phyloP scores from a whole-genome alignment of 2,329 filamentous ascomycete species.

The Pseudophaeomoniella oleicola region DNA sequence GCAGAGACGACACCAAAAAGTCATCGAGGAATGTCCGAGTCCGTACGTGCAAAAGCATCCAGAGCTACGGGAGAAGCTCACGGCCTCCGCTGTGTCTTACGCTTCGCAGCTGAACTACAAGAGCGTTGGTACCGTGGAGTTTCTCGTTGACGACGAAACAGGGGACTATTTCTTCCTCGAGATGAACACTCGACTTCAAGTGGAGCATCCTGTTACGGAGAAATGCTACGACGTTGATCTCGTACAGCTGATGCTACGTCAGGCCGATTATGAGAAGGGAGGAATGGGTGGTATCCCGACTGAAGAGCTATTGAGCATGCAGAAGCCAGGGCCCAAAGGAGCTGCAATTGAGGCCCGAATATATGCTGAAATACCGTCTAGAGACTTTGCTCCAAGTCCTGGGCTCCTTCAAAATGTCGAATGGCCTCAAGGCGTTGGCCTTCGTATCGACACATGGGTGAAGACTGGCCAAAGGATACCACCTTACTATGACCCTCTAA shows the following conservation, averaged over 20 bases:
- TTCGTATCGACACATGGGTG: conserved; percentile 51
- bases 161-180: conserved; percentile 59
- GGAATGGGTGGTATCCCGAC: conserved; percentile 30
- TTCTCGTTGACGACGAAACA: conserved; percentile 71
- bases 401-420: conserved; percentile 42
- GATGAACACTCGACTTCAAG: conserved; percentile 45
- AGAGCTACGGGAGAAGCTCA: conserved; percentile 49
- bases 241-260: conserved; percentile 40
- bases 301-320: conserved; percentile 25
- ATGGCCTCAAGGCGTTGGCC: conserved; percentile 34
- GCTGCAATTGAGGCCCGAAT: conserved; percentile 39
- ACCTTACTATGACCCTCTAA: conserved; percentile 42
- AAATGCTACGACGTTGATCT: conserved; percentile 39
- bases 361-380: conserved; percentile 44
- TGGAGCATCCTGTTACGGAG: conserved; percentile 45
- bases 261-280: conserved; percentile 35
- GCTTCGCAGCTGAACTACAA: conserved; percentile 49
- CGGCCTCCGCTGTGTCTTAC: conserved; percentile 55
- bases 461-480: conserved; percentile 41
- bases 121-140: conserved; percentile 83
- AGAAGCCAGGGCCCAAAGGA: conserved; percentile 28
- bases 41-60: conserved; percentile 42
- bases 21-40: conserved; percentile 77
- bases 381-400: conserved; percentile 43
- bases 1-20: conserved; percentile 78